Evolutionary conservation across 2,329 filamentous ascomycete genomes (phyloP), one percentile per base, ranked within the genome.

Genomic region (Ophiostoma himal-ulmi): DNA sequence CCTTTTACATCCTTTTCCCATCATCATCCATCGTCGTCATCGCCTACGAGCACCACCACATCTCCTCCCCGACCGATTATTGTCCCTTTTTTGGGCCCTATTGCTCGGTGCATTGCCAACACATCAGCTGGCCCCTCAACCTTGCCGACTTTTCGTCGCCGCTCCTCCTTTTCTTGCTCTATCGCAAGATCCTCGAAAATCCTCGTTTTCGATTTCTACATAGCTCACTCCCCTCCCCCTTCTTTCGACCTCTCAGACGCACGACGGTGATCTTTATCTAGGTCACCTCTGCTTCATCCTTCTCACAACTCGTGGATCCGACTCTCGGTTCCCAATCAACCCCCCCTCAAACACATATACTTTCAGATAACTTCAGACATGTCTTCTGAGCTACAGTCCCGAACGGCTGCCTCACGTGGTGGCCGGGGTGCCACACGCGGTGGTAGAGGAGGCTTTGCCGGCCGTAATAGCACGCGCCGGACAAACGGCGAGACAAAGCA

Each of bases 371-470:
- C 34, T 41, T 60, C 80, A 80, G 82, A 83, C 57, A 98, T 98
- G 95, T 96, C 94, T 86, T 96, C 95, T 87, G 94, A 98, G 88
- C 88, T 92, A 84, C 91, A 93, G 86, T 87, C 91, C 83, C 88
- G 94, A 86, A 87, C 91, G 80, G 86, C 89, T 81, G 89, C 92
- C 83, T 82, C 89, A 85, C 92, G 94, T 83, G 94, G 94, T 83
- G 91, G 74, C 69, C 73, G 95, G 88, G 93, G 92, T 84, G 91
- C 93, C 80, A 87, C 89, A 82, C 91, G 94, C 81, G 94, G 94
- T 79, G 93, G 93, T 78, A 87, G 91, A 83, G 89, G 89, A 80
- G 90, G 90, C 76, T 90, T 89, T 81, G 87, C 86, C 77, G 85
- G 82, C 76, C 85, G 90, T 83, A 88, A 88, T 80, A 88, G 88